Evolutionary conservation across 805 yeast genomes (phyloP).

Genomic region (Saturnispora quitensis): DNA sequence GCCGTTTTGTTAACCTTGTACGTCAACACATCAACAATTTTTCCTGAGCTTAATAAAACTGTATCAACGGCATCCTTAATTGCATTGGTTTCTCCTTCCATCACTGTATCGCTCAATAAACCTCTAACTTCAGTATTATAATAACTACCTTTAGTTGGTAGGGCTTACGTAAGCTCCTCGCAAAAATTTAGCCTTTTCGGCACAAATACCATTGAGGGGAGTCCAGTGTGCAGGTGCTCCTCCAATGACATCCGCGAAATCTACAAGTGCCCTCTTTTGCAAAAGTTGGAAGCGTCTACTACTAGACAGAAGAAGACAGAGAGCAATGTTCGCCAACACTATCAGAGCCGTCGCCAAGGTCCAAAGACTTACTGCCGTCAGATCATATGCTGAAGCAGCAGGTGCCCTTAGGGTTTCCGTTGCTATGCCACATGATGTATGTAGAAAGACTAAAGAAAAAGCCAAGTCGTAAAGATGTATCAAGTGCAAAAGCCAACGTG

Average conservation of each 20-base stretch:
- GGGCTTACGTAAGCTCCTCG: neutral
- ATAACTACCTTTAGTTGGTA: neutral
- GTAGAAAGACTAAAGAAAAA: constrained; percentile 6
- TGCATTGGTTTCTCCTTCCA: neutral
- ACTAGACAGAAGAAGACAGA: neutral
- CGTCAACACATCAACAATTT: constrained; percentile 24
- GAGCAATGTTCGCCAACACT: constrained; percentile 51
- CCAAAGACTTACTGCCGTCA: constrained; percentile 42
- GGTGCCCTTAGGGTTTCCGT: constrained; percentile 80
- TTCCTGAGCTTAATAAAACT: constrained; percentile 26
- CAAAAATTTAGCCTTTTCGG: neutral
- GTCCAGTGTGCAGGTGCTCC: neutral
- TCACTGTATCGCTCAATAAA: neutral
- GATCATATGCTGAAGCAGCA: constrained; percentile 87
- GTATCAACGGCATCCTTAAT: constrained; percentile 25
- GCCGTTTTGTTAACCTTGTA: constrained; percentile 21
- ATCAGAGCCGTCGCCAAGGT: constrained; percentile 53
- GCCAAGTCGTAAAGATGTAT: too few species aligned
- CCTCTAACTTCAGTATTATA: too few species aligned
- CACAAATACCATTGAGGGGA: neutral
- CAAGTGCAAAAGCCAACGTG: too few species aligned
- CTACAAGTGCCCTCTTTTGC: neutral
- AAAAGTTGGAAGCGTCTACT: neutral
- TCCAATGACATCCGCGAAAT: neutral
- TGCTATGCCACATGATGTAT: constrained; percentile 75